A percentile compares a stretch with the other conserved stretches of the same genome.
These are phyloP conservation scores for Golovinomyces cichoracearum DNA, from an alignment of 2,329 filamentous ascomycete genomes.

Conservation along the genomic window DNA sequence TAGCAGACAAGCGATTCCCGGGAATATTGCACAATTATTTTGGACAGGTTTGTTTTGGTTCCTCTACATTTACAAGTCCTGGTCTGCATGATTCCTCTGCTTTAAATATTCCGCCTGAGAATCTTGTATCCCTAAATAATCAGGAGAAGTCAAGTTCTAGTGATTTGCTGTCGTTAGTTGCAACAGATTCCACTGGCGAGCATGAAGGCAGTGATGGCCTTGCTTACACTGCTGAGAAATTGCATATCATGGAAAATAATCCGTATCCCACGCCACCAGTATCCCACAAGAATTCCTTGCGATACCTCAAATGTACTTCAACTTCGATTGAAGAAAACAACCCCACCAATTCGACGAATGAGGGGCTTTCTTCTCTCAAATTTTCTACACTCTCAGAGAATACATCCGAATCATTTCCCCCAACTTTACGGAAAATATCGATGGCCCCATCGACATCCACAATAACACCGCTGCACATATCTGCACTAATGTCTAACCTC, in stretches of 20 bases:
- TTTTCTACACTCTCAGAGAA: constrained; percentile 18
- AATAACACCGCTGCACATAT: constrained; percentile 41
- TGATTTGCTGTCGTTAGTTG: constrained; percentile 9
- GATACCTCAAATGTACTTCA: constrained; percentile 19
- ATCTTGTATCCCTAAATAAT: constrained; percentile 6
- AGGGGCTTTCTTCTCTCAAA: constrained; percentile 8
- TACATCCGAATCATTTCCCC: constrained; percentile 20
- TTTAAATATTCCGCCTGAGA: constrained; percentile 7
- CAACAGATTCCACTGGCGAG: constrained; percentile 10
- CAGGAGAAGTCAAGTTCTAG: constrained; percentile 7
- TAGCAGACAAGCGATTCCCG: constrained; percentile 79
- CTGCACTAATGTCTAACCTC: constrained; percentile 27
- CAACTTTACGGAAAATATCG: constrained; percentile 21
- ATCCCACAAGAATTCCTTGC: constrained; percentile 23
- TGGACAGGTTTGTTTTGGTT: constrained; percentile 91
- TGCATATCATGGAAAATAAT: constrained; percentile 11
- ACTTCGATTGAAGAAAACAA: constrained; percentile 17
- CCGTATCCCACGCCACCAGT: constrained; percentile 32
- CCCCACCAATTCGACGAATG: constrained; percentile 1
- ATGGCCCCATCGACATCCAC: constrained; percentile 36
- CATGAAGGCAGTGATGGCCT: constrained; percentile 8
- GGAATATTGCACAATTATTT: constrained; percentile 92
- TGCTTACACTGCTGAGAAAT: constrained; percentile 8
- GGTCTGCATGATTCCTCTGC: constrained; percentile 13
- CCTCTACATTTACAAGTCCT: constrained; percentile 23